phyloP scores from a whole-genome alignment of 192 early-diverging fungal genomes.

The Podila epicladia region DNA sequence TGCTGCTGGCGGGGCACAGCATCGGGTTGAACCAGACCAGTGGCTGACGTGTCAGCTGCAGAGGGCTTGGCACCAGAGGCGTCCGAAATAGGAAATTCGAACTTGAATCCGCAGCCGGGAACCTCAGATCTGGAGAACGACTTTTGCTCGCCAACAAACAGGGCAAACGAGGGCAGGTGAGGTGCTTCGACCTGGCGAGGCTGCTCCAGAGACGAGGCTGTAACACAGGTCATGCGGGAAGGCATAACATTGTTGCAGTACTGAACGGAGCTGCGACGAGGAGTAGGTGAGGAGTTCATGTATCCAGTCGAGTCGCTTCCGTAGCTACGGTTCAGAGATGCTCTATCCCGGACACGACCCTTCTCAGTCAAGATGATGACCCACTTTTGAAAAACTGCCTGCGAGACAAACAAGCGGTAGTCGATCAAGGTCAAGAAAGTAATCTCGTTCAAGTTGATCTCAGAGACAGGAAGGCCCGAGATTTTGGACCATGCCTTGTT shows the following conservation, averaged over 20 bases:
- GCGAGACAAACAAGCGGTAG: slow-evolving; percentile 75
- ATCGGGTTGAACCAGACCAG: slow-evolving; percentile 31
- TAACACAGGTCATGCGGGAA: slow-evolving; percentile 50
- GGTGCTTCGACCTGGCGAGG: slow-evolving; percentile 5
- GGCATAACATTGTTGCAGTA: slow-evolving; percentile 49
- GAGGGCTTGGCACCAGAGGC: slow-evolving; percentile 6
- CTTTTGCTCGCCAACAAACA: slow-evolving; percentile 38
- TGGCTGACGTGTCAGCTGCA: slow-evolving; percentile 8
- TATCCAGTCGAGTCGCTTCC: neutral
- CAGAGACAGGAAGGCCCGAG: slow-evolving; percentile 73
- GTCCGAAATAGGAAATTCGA: slow-evolving; percentile 21
- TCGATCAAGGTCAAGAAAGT: slow-evolving; percentile 81
- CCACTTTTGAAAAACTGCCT: slow-evolving; percentile 70
- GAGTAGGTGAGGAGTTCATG: neutral
- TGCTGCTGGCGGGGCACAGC: slow-evolving; percentile 33
- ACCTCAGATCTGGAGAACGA: slow-evolving; percentile 2
- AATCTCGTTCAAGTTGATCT: slow-evolving; percentile 86
- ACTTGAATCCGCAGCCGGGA: slow-evolving; percentile 14
- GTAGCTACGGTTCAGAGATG: slow-evolving; percentile 1
- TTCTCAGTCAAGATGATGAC: slow-evolving; percentile 54
- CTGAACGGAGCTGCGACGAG: slow-evolving; percentile 44
- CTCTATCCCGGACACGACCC: slow-evolving; percentile 13
- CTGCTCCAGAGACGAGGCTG: slow-evolving; percentile 48
- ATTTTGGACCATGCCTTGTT: slow-evolving; percentile 91
- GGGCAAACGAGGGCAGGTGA: slow-evolving; percentile 36